Conservation (phyloP, 257 asterid genomes). For the Solanum rostratum region DNA sequence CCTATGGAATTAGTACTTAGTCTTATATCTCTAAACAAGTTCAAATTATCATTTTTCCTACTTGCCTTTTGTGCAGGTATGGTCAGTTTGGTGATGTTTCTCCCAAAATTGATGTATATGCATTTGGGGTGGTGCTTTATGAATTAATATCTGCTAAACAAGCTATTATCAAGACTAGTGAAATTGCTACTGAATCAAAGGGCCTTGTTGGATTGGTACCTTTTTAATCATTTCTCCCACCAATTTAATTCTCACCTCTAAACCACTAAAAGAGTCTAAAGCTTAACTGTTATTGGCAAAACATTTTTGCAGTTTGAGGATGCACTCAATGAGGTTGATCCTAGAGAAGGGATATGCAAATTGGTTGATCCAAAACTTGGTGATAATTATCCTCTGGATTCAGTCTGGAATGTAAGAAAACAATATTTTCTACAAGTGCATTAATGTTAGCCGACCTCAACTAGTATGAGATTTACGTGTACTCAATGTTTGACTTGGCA, state of each 20-base stretch:
- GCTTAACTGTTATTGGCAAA: neutral
- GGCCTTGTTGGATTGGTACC: constrained; percentile 71
- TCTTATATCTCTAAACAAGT: neutral
- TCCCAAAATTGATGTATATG: constrained; percentile 66
- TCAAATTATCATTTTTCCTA: neutral
- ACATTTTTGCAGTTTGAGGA: constrained; percentile 57
- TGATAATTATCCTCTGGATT: constrained; percentile 49
- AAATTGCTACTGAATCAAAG: constrained; percentile 45
- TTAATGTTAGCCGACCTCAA: neutral
- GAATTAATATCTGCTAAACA: constrained; percentile 67
- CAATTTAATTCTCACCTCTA: neutral
- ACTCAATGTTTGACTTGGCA: constrained; percentile 6
- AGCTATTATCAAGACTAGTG: constrained; percentile 56
- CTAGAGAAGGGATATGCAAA: constrained; percentile 31
- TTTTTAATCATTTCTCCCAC: neutral
- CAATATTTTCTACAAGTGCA: neutral
- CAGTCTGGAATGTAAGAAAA: constrained; percentile 49
- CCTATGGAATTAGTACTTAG: neutral
- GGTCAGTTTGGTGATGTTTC: constrained; percentile 79
- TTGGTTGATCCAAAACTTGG: constrained; percentile 71
- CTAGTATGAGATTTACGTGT: neutral
- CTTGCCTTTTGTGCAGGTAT: constrained; percentile 31
- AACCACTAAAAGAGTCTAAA: neutral
- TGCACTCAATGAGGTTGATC: constrained; percentile 38
- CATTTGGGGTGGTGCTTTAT: constrained; percentile 78